phyloP scores from a whole-genome alignment of 2,329 filamentous ascomycete genomes.

The Arthrobotrys entomopaga region DNA sequence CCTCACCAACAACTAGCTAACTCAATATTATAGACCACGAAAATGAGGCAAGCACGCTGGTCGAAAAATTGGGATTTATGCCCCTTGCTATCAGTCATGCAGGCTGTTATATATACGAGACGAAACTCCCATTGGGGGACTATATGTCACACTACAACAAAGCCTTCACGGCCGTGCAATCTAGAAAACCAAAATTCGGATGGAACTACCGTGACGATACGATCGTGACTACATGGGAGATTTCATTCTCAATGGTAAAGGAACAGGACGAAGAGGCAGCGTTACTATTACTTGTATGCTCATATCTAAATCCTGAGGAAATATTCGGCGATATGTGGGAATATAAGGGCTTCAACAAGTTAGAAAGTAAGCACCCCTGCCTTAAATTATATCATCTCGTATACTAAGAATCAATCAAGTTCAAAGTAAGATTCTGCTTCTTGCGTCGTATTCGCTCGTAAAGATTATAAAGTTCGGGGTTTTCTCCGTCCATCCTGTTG shows the following conservation, averaged over 20 bases:
- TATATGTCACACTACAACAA: conserved; percentile 51
- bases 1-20: no score
- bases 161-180: conserved; percentile 42
- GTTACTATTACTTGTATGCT: conserved; percentile 51
- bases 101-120: conserved; percentile 39
- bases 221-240: conserved; percentile 52
- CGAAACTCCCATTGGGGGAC: conserved; percentile 42
- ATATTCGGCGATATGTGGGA: conserved; percentile 53
- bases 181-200: conserved; percentile 31
- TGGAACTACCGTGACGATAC: conserved; percentile 49
- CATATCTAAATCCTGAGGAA: conserved; percentile 55
- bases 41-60: conserved; percentile 15
- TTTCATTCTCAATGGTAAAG: conserved; percentile 54
- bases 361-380: neutral
- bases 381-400: neutral
- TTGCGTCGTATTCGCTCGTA: conserved; percentile 27
- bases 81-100: conserved; percentile 41
- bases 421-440: conserved; percentile 28
- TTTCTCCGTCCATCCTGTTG: conserved; percentile 54
- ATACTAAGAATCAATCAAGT: conserved; percentile 10
- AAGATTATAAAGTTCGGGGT: conserved; percentile 8
- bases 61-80: conserved; percentile 43
- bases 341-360: neutral
- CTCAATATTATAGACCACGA: conserved; percentile 1
- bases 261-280: conserved; percentile 42